Base-by-base conservation (phyloP, 805 yeast genomes). In the Debaryomyces prosopidis region DNA sequence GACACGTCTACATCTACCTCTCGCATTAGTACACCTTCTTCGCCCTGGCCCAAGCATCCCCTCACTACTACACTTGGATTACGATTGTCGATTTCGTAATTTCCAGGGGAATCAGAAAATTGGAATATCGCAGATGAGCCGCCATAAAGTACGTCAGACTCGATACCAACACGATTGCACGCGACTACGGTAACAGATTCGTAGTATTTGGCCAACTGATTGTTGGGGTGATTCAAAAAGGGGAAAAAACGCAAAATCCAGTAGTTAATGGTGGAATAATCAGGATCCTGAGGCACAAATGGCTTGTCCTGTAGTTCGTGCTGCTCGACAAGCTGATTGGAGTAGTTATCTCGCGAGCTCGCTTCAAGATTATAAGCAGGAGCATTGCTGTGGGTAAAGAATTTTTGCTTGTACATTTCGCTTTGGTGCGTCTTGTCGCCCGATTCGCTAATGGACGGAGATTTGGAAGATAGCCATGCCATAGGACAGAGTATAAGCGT, bases 121-220 rank as follows among this genome's bases (percentile, higher is more conserved):
- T 78, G 75, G 36, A 79, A 61, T 3, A 88, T 79, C 17, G 76
- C 72, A 2, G 81, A 70, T 1, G 87, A 75, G 4, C 95, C 92
- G 1, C 84, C 89, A 50, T 85, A 89, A 50, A 81, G 62, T 1
- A 82, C 76, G 34, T 76, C 79, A 39, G 73, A 82, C 59, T 90
- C 97, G n/a, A 84, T 68, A 0, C 97, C 97, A 8, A 80, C 68
- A 50, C 97, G 70, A 59, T 90, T 89, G 53, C 89, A 81, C 5
- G 82, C 58, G 0, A 85, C 77, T 10, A 85, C 59, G 2, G 68
- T 59, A 3, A 66, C 67, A 16, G 54, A 57, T 6, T 55, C 40
- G 16, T 37, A 49, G 41, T 55, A 54, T 39, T 57, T 58, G 5
- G 62, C 60, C 3, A 62, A 50, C 34, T 47, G 48, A 45, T 65